These are phyloP conservation scores for Astrocystis sublimbata DNA, from an alignment of 495 filamentous ascomycete species.

Conservation along the genomic window DNA sequence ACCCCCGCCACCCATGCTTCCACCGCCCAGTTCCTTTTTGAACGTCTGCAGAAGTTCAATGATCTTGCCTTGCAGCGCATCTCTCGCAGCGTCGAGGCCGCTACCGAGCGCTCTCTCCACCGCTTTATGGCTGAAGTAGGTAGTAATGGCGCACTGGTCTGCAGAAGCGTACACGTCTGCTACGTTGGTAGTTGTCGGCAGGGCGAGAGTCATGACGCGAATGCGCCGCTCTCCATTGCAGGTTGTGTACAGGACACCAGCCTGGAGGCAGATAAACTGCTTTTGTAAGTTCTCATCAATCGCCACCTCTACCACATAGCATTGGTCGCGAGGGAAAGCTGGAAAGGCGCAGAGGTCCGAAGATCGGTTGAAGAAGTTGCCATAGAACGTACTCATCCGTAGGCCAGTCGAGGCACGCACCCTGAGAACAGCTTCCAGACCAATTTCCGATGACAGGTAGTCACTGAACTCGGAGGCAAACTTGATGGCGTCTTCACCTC, in stretches of 20 bases:
- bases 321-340: constrained; percentile 94
- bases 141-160: constrained; percentile 88
- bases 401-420: constrained; percentile 93
- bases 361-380: constrained; percentile 98
- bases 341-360: constrained; percentile 98
- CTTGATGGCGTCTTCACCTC: constrained; percentile 93
- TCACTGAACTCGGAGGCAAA: constrained; percentile 97
- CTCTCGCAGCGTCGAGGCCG: constrained; percentile 86
- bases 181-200: constrained; percentile 88
- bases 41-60: constrained; percentile 94
- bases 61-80: constrained; percentile 84
- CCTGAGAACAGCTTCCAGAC: constrained; percentile 91
- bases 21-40: constrained; percentile 93
- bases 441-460: constrained; percentile 92
- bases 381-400: constrained; percentile 97
- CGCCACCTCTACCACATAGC: constrained; percentile 97
- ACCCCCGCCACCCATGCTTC: constrained; percentile 88
- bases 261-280: constrained; percentile 90
- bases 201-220: constrained; percentile 86
- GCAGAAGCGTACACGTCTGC: constrained; percentile 93
- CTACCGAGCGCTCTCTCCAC: constrained; percentile 85
- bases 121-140: constrained; percentile 96
- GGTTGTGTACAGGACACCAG: constrained; percentile 95
- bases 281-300: constrained; percentile 95
- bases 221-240: constrained; percentile 97